These are phyloP conservation scores for Nothophaeocryptopus gaeumannii DNA, from an alignment of 2,329 filamentous ascomycete genomes.

Conservation along the genomic window DNA sequence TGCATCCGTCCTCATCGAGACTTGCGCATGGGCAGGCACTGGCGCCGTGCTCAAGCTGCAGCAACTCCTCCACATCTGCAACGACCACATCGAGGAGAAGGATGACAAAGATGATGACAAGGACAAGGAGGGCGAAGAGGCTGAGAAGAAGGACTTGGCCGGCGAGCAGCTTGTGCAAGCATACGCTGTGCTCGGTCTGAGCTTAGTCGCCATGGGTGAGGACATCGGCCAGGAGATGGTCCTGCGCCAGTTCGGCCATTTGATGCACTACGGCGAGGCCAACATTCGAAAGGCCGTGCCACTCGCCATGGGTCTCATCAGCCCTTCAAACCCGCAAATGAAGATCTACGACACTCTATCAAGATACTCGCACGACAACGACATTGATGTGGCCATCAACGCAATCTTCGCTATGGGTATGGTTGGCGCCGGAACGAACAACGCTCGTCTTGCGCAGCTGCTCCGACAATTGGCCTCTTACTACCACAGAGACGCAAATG, in stretches of 20 bases:
- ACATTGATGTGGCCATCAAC: slow-evolving; percentile 96
- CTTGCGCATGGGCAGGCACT: slow-evolving; percentile 97
- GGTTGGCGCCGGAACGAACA: slow-evolving; percentile 94
- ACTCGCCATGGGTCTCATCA: slow-evolving; percentile 92
- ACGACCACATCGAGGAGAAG: slow-evolving; percentile 86
- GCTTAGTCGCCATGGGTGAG: slow-evolving; percentile 94
- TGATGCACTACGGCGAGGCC: slow-evolving; percentile 98
- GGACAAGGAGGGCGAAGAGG: slow-evolving; percentile 74
- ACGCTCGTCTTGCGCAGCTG: slow-evolving; percentile 90
- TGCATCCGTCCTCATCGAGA: slow-evolving; percentile 90
- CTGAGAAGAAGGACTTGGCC: slow-evolving; percentile 61
- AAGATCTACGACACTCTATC: slow-evolving; percentile 99
- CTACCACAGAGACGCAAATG: slow-evolving; percentile 94
- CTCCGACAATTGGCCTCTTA: slow-evolving; percentile 94
- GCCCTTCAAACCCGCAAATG: slow-evolving; percentile 98
- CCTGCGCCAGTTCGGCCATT: slow-evolving; percentile 89
- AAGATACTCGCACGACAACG: slow-evolving; percentile 96
- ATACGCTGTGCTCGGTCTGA: slow-evolving; percentile 92
- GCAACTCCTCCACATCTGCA: slow-evolving; percentile 95
- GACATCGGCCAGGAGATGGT: slow-evolving; percentile 99
- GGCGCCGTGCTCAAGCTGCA: slow-evolving; percentile 96
- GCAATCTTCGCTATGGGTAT: slow-evolving; percentile 99
- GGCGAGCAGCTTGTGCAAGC: slow-evolving; percentile 92
- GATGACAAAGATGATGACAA: slow-evolving; percentile 53
- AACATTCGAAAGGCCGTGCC: slow-evolving; percentile 97